phyloP scores from a whole-genome alignment of 495 filamentous ascomycete genomes.

The Aspergillus coremiiformis region DNA sequence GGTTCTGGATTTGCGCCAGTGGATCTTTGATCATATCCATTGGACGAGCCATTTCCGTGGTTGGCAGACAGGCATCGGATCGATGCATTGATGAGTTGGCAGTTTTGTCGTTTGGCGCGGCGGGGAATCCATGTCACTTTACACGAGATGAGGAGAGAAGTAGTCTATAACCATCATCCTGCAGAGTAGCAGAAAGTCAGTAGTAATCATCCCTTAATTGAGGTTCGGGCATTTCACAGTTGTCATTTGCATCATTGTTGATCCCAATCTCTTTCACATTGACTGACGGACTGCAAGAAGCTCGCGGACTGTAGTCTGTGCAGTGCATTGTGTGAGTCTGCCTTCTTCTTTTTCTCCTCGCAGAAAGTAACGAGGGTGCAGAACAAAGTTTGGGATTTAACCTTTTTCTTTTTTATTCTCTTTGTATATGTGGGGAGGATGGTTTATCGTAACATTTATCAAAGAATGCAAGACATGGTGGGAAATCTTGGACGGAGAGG shows the following conservation, averaged over 20 bases:
- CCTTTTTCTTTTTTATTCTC: background rate
- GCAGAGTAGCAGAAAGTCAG: slow-evolving; percentile 4
- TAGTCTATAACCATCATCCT: slow-evolving; percentile 13
- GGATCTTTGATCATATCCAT: slow-evolving; percentile 11
- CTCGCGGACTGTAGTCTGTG: slow-evolving; percentile 8
- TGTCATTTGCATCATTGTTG: background rate
- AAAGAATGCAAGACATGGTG: background rate
- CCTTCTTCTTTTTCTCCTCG: background rate
- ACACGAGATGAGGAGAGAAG: slow-evolving; percentile 11
- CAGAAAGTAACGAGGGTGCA: background rate
- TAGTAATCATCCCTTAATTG: background rate
- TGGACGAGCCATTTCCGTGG: slow-evolving; percentile 22
- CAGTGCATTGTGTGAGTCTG: slow-evolving; percentile 11
- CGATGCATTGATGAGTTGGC: slow-evolving; percentile 92
- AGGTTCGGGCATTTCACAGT: background rate
- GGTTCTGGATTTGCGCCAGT: slow-evolving; percentile 9
- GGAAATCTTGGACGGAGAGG: background rate
- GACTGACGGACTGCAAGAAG: slow-evolving; percentile 12
- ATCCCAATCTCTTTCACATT: background rate
- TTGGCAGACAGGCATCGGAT: slow-evolving; percentile 46
- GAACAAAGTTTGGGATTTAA: background rate
- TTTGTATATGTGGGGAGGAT: background rate
- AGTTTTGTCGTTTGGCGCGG: slow-evolving; percentile 40
- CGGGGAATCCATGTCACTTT: slow-evolving; percentile 22
- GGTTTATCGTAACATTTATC: background rate